These are phyloP conservation scores for Butyriboletus loyo DNA, from an alignment of 768 basidiomycete genomes.

Conservation along the genomic window DNA sequence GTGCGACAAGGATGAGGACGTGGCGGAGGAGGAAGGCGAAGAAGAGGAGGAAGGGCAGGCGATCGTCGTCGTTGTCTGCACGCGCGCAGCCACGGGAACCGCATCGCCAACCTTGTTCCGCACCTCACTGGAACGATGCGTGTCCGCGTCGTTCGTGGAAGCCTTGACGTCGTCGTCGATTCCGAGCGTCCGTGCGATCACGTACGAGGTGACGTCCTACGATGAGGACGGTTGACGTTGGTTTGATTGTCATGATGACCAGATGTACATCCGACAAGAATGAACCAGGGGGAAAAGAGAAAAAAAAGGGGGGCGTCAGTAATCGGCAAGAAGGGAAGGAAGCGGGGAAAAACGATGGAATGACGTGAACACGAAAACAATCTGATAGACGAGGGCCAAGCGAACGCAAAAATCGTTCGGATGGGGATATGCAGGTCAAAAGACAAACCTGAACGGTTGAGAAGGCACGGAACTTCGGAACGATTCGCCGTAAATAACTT, in stretches of 20 bases:
- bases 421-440: constrained; percentile 19
- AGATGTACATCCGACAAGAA: not conserved
- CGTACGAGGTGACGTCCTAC: constrained; percentile 78
- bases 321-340: not conserved
- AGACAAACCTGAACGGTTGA: not conserved
- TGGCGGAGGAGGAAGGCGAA: not conserved
- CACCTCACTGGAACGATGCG: not conserved
- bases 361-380: not conserved
- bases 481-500: constrained; percentile 10
- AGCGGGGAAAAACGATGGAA: constrained; percentile 1
- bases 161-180: constrained; percentile 73
- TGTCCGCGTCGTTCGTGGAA: constrained; percentile 54
- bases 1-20: not conserved
- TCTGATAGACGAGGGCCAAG: constrained; percentile 3
- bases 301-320: constrained; percentile 5
- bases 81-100: not conserved
- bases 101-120: not conserved
- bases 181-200: constrained; percentile 79
- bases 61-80: not conserved
- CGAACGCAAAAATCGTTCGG: not conserved
- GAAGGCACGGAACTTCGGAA: constrained; percentile 7
- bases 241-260: not conserved
- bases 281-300: not conserved
- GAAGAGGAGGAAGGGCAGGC: not conserved
- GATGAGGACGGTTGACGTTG: not conserved